Base-by-base conservation (phyloP, 2,329 filamentous ascomycete genomes). In the Diaporthe vexans region DNA sequence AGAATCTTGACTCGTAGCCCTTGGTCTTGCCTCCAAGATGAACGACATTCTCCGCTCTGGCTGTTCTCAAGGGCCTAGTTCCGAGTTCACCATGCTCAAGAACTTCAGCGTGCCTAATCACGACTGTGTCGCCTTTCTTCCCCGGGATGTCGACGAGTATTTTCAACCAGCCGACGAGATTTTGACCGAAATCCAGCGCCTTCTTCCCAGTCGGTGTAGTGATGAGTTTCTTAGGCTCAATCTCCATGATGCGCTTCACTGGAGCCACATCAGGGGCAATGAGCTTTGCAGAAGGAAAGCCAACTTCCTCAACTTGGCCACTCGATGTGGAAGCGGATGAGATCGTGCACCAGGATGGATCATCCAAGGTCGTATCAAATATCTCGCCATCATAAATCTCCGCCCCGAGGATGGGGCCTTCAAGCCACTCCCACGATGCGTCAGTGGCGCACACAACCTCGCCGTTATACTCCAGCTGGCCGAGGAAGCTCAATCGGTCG, bases 111-210 rank as follows among this genome's bases (percentile, higher is more conserved):
- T 91, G 89, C 0, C 79, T 79, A 19, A 91, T 80, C 4, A 81
- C 83, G 29, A 91, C 83, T 21, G 79, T 82, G 4, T 84, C 81
- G 1, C 84, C 85, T 1, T 78, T 77, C 0, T 82, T 80, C 0
- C 83, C 85, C 43, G 76, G 77, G 2, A 86, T 78, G 51, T 35
- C 43, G 0, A 79, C 78, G 3, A 77, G 81, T 15, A 90, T 76
- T 0, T 81, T 80, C 1, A 90, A 71, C 76, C 84, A 84, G 0
- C 89, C 90, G 0, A 90, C 89, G 0, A 91, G 80, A 75, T 91
- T 91, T 77, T 91, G 89, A 1, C 89, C 89, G 78, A 91, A 91
- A 76, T 91, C 88, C 7, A 91, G 74, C 1, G 90, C 80, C 0
- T 81, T 86, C 76, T 88, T 88, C 11, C 87, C 86, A 3, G 78